Base-by-base conservation (phyloP, 805 yeast genomes). In the Pichia heedii region DNA sequence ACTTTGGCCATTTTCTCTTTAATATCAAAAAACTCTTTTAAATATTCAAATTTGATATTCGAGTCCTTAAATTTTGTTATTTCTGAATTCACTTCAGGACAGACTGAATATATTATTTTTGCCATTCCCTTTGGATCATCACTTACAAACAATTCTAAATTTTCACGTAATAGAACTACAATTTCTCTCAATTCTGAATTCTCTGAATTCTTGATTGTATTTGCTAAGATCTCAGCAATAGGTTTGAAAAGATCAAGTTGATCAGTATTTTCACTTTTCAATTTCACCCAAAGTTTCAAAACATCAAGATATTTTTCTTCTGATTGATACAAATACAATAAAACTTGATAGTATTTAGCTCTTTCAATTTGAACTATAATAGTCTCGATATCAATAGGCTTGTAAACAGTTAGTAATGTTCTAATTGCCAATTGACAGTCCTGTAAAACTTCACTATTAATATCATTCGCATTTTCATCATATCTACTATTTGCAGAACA, bases 341-440 rank as follows among this genome's bases (percentile, higher is more conserved):
- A 64, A 0, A 82, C 87, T 33, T 73, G 68, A 53, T 68, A 70
- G 54, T 76, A 84, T 13, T 72, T 70, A 1, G 78, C 79, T 26
- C 71, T 66, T 39, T 71, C 71, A 41, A 85, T 66, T 39, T 71
- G 65, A 16, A 69, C 68, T 9, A 79, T 58, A 36, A 86, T 58
- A 19, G 60, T 61, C 2, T 69, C 68, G 21, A 74, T 64, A 51
- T 77, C 70, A 0, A 71, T 63, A 0, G 90, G 86, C 41, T 73
- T 77, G 56, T 81, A 82, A 1, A 70, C 68, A 0, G 94, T 76
- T 1, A 90, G 56, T 16, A 93, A 57, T 38, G 87, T 73, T 52
- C 81, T 85, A 10, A 88, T 59, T 12, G 95, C 89, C 37, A 83
- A 67, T 56, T 90, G 90, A 51, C 85, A 76, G 22, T 67, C 71